Conservation (phyloP, 2,329 filamentous ascomycete species). For the Nemania bipapillata region DNA sequence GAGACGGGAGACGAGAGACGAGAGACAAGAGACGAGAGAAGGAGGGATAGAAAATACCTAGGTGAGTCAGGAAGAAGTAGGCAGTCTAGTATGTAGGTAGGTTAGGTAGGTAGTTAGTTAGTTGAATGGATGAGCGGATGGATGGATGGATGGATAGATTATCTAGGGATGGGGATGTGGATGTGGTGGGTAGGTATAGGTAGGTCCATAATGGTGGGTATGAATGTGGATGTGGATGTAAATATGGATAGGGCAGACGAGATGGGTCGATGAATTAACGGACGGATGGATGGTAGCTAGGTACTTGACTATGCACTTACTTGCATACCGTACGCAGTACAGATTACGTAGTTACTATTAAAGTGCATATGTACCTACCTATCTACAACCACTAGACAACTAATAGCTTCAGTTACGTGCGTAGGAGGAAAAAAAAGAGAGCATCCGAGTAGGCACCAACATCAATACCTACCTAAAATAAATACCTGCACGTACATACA, state of each 20-base stretch:
- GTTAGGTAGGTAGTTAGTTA: too few species aligned
- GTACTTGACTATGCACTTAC: too few species aligned
- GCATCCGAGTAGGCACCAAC: too few species aligned
- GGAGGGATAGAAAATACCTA: not conserved
- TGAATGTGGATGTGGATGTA: not conserved
- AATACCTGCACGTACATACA: too few species aligned
- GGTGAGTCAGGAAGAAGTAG: not conserved
- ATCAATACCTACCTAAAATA: too few species aligned
- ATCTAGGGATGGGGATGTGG: not conserved
- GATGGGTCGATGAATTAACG: too few species aligned
- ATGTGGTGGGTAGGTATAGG: not conserved
- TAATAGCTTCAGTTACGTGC: too few species aligned
- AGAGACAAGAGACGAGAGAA: not conserved
- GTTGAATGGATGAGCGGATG: not conserved
- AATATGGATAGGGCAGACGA: too few species aligned
- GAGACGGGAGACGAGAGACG: not conserved
- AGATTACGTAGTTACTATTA: not conserved
- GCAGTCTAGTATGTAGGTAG: not conserved
- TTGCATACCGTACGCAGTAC: too few species aligned
- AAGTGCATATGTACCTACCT: not conserved
- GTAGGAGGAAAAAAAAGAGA: too few species aligned
- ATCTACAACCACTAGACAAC: too few species aligned
- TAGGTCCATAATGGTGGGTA: not conserved
- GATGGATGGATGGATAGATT: not conserved
- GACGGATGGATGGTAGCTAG: not conserved